Base-by-base conservation (phyloP, 2,329 filamentous ascomycete genomes). In the Didymella sp. region DNA sequence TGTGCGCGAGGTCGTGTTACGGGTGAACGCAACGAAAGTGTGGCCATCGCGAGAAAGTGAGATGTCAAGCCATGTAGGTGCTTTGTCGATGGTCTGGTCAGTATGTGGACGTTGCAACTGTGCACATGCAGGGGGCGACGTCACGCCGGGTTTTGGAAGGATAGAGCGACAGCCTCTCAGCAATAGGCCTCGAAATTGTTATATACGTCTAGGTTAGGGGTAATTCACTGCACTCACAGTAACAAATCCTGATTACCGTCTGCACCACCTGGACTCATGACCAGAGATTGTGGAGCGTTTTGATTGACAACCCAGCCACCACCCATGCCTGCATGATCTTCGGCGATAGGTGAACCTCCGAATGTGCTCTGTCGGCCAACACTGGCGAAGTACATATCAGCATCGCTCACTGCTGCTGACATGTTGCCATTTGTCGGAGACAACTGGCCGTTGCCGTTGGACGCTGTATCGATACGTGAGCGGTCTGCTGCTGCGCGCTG, bases 371-470 rank as follows among this genome's bases (percentile, higher is more conserved):
- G 71, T 9, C 73, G 56, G 0, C 72, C 73, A 2, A 76, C 71
- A 41, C 87, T 89, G 15, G 90, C 88, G 76, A 97, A 98, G 77
- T 96, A 97, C 15, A 89, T 87, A 71, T 97, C 94, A 9, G 93
- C 94, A 51, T 95, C 92, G 69, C 84, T 90, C 31, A 96, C 87
- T 1, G 92, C 92, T 24, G 87, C 85, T 3, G 86, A 82, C 55
- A 92, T 81, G 69, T 88, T 84, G 6, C 67, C 57, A 37, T 72
- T 71, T 0, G 61, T 64, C 8, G 59, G 59, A 13, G 56, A 66
- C 7, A 67, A 46, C 4, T 51, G 46, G 2, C 68, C 67, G 42
- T 71, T 72, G 0, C 61, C 61, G 17, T 72, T 73, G 1, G 63
- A 59, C 1, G 63, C 58, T 8, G 68, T 70, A 38, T 74, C 72